A percentile compares a stretch with the other conserved stretches of the same genome.
phyloP scores from a whole-genome alignment of 257 asterid species.

The Capsicum chinense region DNA sequence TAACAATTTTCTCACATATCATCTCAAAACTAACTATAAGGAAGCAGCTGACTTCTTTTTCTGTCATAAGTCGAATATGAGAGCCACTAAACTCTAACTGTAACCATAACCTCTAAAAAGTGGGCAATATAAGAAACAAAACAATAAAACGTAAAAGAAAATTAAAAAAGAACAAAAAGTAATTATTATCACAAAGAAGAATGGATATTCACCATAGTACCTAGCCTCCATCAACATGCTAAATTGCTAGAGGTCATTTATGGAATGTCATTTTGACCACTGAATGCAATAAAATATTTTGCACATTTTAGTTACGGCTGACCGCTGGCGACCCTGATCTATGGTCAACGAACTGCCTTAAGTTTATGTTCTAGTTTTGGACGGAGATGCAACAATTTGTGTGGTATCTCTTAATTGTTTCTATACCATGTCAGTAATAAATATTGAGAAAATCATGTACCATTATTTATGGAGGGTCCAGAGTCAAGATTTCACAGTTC shows the following conservation, averaged over 20 bases:
- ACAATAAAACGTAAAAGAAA: conserved; percentile 4
- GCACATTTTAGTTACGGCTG: not conserved
- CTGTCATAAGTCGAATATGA: not conserved
- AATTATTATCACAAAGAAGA: conserved; percentile 15
- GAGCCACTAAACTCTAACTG: not conserved
- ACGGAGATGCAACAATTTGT: not conserved
- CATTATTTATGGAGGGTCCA: not conserved
- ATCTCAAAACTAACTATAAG: not conserved
- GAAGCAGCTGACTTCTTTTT: not conserved
- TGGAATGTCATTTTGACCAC: conserved; percentile 2
- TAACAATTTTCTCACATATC: not conserved
- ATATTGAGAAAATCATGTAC: not conserved
- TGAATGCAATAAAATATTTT: not conserved
- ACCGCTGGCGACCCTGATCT: not conserved
- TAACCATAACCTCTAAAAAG: not conserved
- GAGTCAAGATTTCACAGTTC: not conserved
- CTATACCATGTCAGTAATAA: conserved; percentile 1
- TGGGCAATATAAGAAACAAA: conserved; percentile 20
- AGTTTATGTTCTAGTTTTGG: not conserved
- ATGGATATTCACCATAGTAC: not conserved
- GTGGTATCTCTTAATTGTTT: conserved; percentile 21
- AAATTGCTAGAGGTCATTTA: conserved; percentile 11
- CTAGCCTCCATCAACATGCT: conserved; percentile 6
- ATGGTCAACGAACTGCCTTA: not conserved
- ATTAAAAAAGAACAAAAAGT: not conserved